Evolutionary conservation across 2,329 filamentous ascomycete genomes (phyloP), one percentile per base, ranked within the genome.

Genomic region (Chrysosporium queenslandicum): DNA sequence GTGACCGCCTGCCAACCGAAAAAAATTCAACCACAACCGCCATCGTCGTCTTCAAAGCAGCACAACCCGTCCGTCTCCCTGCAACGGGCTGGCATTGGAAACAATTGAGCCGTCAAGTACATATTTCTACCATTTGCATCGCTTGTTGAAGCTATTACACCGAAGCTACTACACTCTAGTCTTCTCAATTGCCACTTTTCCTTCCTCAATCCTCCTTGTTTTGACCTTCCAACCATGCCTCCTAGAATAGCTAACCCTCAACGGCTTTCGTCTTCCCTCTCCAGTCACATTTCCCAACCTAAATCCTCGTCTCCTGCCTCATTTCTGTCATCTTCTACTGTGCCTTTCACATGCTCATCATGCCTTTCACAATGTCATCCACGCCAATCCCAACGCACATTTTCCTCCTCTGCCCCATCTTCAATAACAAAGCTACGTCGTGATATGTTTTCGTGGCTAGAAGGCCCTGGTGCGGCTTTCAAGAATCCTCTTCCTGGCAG

Each of bases 381-480:
- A 18, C 59, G 47, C 60, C 59, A 20, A 20, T 45, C 57, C 30
- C 52, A 30, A 32, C 53, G 53, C 40, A 14, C 46, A 29, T 56
- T 53, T 41, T 53, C 40, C 30, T 42, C 54, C 25, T 34, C 50
- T 14, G 43, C 54, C 11, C 16, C 41, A 14, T 4, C 23, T 7
- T 34, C 48, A 8, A 58, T 71, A 53, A 81, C 77, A 40, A 70
- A 70, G 58, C 71, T 77, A 39, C 54, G 54, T 7, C 34, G 37
- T 30, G 36, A 51, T 4, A 48, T 56, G 51, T 52, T 48, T 34
- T 5, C 30, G 56, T 83, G 80, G 80, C 70, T 83, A 34, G 74
- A 77, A 55, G 76, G 76, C 0, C 74, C 76, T 25, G 77, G 77
- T 8, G 65, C 64, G 57, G 66, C 63, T 20, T 74, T 80, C 58